phyloP scores from a whole-genome alignment of 2,329 filamentous ascomycete species.

The Trichothecium sympodiale region DNA sequence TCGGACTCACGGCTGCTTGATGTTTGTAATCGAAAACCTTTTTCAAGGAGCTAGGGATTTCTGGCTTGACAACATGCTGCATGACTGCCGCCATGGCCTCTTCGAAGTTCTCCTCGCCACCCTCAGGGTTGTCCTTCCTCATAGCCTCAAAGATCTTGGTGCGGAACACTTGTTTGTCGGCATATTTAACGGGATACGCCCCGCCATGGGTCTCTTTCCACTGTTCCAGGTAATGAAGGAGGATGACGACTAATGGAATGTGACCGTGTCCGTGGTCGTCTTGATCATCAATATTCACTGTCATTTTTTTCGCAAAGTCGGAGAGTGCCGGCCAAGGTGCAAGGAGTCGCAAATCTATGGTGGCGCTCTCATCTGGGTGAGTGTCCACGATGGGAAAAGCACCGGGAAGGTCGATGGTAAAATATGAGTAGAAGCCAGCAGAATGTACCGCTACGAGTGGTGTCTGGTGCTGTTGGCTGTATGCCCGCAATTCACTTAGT shows the following conservation, averaged over 20 bases:
- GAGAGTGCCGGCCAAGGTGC: slow-evolving; percentile 76
- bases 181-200: slow-evolving; percentile 59
- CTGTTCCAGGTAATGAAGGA: slow-evolving; percentile 69
- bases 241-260: slow-evolving; percentile 72
- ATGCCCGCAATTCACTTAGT: slow-evolving; percentile 32
- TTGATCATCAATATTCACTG: slow-evolving; percentile 56
- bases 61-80: slow-evolving; percentile 66
- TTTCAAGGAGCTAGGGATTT: slow-evolving; percentile 56
- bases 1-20: slow-evolving; percentile 40
- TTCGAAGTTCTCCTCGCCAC: slow-evolving; percentile 93
- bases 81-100: slow-evolving; percentile 82
- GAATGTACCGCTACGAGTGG: slow-evolving; percentile 78
- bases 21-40: slow-evolving; percentile 66
- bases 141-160: slow-evolving; percentile 55
- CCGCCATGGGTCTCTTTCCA: slow-evolving; percentile 69
- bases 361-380: slow-evolving; percentile 79
- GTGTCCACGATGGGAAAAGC: slow-evolving; percentile 91
- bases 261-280: slow-evolving; percentile 80
- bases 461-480: slow-evolving; percentile 45
- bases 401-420: slow-evolving; percentile 67
- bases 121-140: slow-evolving; percentile 65
- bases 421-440: slow-evolving; percentile 85
- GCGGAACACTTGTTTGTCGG: slow-evolving; percentile 78
- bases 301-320: slow-evolving; percentile 55
- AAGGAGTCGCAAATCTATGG: slow-evolving; percentile 72